A percentile compares a stretch with the other conserved stretches of the same genome.
These are phyloP conservation scores for Fusarium begoniae DNA, from an alignment of 2,329 filamentous ascomycete genomes.

Conservation along the genomic window DNA sequence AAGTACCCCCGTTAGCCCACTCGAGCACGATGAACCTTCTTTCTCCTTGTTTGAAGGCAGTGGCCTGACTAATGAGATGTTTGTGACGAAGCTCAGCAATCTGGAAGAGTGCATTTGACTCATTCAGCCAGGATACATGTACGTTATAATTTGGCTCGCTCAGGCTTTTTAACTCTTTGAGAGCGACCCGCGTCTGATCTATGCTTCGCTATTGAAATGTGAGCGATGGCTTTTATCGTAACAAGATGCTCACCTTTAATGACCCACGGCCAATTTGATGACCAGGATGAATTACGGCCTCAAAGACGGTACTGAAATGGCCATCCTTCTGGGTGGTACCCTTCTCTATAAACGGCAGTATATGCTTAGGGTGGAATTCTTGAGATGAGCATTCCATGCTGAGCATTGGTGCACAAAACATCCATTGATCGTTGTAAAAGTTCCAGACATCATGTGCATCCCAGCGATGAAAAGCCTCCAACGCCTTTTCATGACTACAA, in stretches of 20 bases:
- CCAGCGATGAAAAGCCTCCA: constrained; percentile 9
- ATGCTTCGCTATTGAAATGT: not conserved
- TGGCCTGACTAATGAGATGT: constrained; percentile 13
- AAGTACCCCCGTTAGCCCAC: constrained; percentile 24
- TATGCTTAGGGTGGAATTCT: not conserved
- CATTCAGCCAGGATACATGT: not conserved
- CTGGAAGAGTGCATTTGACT: constrained; percentile 9
- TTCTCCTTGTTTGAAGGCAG: constrained; percentile 2
- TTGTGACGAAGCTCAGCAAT: constrained; percentile 5
- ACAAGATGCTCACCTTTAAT: not conserved
- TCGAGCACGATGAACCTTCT: constrained; percentile 23
- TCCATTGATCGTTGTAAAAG: constrained; percentile 9
- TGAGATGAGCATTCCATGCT: not conserved
- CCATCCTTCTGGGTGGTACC: not conserved
- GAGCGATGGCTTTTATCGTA: not conserved
- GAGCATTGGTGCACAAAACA: constrained; percentile 1
- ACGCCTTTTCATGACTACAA: not conserved
- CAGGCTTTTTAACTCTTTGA: constrained; percentile 14
- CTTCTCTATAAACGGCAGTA: constrained; percentile 1
- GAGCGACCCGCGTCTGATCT: not conserved
- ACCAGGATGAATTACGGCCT: constrained; percentile 8
- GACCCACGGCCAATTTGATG: not conserved
- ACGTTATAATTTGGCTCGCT: not conserved
- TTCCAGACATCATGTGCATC: not conserved
- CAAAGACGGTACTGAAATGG: constrained; percentile 18